These are phyloP conservation scores for Scenedesmus sp. DNA, from an alignment of 163 green algal species.

Conservation along the genomic window DNA sequence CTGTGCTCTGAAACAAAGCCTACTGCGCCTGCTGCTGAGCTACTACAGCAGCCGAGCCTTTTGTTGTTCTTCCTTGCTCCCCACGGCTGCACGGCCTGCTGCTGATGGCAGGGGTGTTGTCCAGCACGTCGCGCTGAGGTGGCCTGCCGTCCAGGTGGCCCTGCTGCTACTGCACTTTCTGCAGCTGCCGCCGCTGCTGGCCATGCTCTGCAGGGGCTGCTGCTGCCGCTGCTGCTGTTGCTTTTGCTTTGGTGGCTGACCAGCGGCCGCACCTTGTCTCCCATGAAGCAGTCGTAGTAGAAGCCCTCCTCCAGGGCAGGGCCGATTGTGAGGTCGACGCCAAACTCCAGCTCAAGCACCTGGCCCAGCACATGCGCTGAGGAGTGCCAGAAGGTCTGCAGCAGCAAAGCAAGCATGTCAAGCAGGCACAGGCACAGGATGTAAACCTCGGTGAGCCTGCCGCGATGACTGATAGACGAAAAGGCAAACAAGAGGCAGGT, in stretches of 20 bases:
- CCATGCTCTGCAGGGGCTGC: not conserved
- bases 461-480: no score
- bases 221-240: not conserved
- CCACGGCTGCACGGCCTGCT: not conserved
- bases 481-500: no score
- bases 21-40: not conserved
- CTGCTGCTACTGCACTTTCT: not conserved
- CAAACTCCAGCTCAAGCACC: conserved; percentile 95
- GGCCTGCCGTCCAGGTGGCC: not conserved
- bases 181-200: not conserved
- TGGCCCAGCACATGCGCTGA: conserved; percentile 95
- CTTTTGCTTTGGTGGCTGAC: not conserved
- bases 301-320: conserved; percentile 96
- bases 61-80: not conserved
- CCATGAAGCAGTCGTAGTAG: conserved; percentile 98
- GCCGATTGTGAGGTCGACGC: conserved; percentile 97
- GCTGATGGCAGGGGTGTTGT: not conserved
- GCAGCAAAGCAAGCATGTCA: not conserved
- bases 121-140: not conserved
- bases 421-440: no score
- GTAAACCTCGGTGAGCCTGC: no score
- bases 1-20: no score
- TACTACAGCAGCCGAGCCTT: no score
- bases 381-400: conserved; percentile 98
- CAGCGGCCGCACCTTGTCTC: conserved; percentile 63